Percentiles rank a stretch among this genome's conserved stretches.
Conservation (phyloP, 1,284 basidiomycete genomes). For the Sanghuangporus sanghuang region DNA sequence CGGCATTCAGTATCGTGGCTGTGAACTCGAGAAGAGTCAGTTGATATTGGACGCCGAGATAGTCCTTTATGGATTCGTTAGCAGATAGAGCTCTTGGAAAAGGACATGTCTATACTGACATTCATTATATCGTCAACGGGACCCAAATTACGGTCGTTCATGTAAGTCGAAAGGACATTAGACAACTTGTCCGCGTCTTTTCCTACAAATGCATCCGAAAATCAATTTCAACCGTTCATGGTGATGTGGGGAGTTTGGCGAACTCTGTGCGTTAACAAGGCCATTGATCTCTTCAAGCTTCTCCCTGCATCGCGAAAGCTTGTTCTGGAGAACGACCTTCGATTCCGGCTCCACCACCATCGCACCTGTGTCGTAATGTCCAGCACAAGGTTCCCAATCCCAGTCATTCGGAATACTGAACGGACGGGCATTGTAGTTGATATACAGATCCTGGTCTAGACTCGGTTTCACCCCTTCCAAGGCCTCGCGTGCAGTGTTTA, state of each 20-base stretch:
- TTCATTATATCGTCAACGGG: conserved; percentile 61
- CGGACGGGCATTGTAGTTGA: conserved; percentile 62
- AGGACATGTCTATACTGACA: conserved; percentile 33
- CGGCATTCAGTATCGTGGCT: conserved; percentile 48
- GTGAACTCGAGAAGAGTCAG: conserved; percentile 50
- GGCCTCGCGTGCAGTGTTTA: conserved; percentile 40
- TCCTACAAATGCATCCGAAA: conserved; percentile 32
- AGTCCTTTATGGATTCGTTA: conserved; percentile 39
- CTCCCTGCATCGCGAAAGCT: conserved; percentile 50
- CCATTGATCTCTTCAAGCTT: conserved; percentile 58
- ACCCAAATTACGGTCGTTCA: conserved; percentile 48
- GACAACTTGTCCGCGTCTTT: conserved; percentile 51
- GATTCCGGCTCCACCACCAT: conserved; percentile 62
- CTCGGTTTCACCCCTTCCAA: conserved; percentile 47
- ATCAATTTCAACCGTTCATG: conserved; percentile 9
- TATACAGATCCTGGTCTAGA: conserved; percentile 65
- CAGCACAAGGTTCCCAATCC: conserved; percentile 70
- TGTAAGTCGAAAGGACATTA: conserved; percentile 47
- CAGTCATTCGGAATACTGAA: conserved; percentile 62
- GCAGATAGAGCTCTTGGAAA: not conserved
- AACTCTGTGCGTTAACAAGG: conserved; percentile 57
- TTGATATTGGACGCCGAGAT: conserved; percentile 61
- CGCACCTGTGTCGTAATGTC: conserved; percentile 65
- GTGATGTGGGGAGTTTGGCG: conserved; percentile 22
- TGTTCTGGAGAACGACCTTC: conserved; percentile 75